These are phyloP conservation scores for Paracamarosporium sp. DNA, from an alignment of 2,329 filamentous ascomycete genomes.

Conservation along the genomic window DNA sequence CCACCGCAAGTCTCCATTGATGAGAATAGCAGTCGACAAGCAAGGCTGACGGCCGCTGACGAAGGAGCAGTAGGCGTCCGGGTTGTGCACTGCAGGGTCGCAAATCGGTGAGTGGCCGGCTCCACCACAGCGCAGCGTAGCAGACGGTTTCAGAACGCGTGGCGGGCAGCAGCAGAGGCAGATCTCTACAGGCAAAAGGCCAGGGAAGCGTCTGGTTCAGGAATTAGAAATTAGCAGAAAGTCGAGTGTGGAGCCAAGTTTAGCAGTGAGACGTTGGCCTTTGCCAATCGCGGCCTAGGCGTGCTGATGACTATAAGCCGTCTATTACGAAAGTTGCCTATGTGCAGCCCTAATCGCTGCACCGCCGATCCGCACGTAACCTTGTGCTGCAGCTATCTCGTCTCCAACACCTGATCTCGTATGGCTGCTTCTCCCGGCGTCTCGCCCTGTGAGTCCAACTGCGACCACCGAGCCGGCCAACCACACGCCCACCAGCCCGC, in stretches of 20 bases:
- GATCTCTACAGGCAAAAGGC: neutral
- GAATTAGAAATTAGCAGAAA: constrained; percentile 30
- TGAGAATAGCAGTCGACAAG: constrained; percentile 3
- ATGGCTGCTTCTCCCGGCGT: neutral
- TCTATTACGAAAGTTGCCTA: constrained; percentile 29
- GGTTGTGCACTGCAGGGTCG: neutral
- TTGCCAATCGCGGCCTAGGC: constrained; percentile 33
- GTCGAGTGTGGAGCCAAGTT: constrained; percentile 30
- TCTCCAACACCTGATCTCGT: constrained; percentile 18
- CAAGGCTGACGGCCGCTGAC: constrained; percentile 4
- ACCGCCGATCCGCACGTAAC: constrained; percentile 2
- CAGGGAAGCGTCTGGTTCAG: constrained; percentile 9
- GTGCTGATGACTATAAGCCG: constrained; percentile 28
- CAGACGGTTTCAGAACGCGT: constrained; percentile 7
- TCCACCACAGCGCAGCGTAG: neutral
- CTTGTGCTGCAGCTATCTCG: constrained; percentile 4
- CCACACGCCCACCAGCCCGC: neutral
- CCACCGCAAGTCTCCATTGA: too few relatives aligned
- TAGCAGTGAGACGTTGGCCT: constrained; percentile 20
- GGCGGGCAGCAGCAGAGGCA: neutral
- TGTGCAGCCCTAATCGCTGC: constrained; percentile 22
- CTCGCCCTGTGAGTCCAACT: too few relatives aligned
- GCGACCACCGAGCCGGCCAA: constrained; percentile 5
- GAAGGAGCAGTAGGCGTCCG: constrained; percentile 3
- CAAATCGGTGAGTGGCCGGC: constrained; percentile 7